These are phyloP conservation scores for Ustilago crameri DNA, from an alignment of 1,284 basidiomycete species.

Conservation along the genomic window DNA sequence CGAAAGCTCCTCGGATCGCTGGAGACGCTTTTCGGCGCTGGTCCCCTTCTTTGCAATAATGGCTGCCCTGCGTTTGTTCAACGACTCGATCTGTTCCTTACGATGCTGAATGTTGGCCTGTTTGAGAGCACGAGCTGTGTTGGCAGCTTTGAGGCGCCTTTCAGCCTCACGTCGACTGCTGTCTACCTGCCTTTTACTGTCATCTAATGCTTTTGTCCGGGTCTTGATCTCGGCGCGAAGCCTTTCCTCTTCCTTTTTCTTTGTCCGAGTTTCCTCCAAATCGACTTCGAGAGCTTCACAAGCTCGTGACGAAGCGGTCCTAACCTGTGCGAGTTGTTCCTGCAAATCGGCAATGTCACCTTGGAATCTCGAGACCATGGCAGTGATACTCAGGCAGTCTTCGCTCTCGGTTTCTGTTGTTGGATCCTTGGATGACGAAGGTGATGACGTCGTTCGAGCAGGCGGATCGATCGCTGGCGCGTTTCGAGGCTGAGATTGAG, in stretches of 20 bases:
- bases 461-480: constrained; percentile 2
- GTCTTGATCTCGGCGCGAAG: constrained; percentile 81
- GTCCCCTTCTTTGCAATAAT: constrained; percentile 44
- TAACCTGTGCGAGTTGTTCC: constrained; percentile 79
- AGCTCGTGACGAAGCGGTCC: constrained; percentile 73
- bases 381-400: constrained; percentile 32
- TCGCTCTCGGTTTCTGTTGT: constrained; percentile 8
- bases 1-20: constrained; percentile 27
- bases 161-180: constrained; percentile 82
- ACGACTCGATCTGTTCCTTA: constrained; percentile 76
- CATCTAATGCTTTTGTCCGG: constrained; percentile 84
- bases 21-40: constrained; percentile 39
- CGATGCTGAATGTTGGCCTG: constrained; percentile 70
- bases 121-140: constrained; percentile 71
- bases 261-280: constrained; percentile 78
- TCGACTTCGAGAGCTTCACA: constrained; percentile 75
- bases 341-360: constrained; percentile 72
- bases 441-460: constrained; percentile 7
- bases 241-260: constrained; percentile 84
- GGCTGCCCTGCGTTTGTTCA: constrained; percentile 73
- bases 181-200: constrained; percentile 85
- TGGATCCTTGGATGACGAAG: constrained; percentile 3
- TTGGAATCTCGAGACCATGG: constrained; percentile 30
- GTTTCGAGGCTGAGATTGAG: constrained; percentile 8
- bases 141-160: constrained; percentile 80